phyloP scores from a whole-genome alignment of 108 stramenopile species.

The Nitzschia sp. region DNA sequence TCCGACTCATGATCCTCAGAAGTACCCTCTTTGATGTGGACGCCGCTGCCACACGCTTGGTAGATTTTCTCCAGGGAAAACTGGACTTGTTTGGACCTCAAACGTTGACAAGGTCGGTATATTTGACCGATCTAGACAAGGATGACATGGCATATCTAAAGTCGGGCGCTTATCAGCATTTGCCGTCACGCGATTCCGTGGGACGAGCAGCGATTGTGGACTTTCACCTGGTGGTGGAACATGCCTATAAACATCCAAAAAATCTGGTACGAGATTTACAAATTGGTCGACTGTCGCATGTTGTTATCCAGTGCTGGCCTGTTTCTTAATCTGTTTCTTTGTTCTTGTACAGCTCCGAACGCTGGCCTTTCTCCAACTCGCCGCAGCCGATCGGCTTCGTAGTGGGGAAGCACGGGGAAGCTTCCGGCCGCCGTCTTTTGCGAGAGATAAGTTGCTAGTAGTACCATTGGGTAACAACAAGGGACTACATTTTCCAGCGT shows the following conservation, averaged over 20 bases:
- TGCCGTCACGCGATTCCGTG: conserved; percentile 29
- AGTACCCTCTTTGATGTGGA: conserved; percentile 18
- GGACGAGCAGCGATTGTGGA: conserved; percentile 24
- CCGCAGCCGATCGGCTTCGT: too few species aligned
- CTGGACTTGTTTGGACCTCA: conserved; percentile 10
- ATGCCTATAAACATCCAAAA: background rate
- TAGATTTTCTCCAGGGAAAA: conserved; percentile 23
- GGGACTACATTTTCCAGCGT: too few species aligned
- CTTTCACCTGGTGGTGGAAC: background rate
- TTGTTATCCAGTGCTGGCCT: background rate
- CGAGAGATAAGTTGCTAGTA: too few species aligned
- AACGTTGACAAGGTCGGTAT: background rate
- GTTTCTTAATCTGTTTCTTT: background rate
- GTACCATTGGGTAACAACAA: too few species aligned
- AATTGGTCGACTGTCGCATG: too few species aligned
- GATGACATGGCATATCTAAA: conserved; percentile 7
- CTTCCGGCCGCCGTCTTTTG: too few species aligned
- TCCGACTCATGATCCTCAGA: conserved; percentile 41
- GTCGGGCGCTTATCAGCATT: conserved; percentile 4
- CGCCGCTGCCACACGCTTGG: conserved; percentile 19
- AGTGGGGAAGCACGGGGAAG: too few species aligned
- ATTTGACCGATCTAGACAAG: background rate
- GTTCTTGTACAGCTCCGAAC: background rate
- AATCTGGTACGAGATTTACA: conserved; percentile 18
- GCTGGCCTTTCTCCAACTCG: too few species aligned